phyloP scores from a whole-genome alignment of 2,329 filamentous ascomycete genomes.

The Aureobasidium leucospermi region DNA sequence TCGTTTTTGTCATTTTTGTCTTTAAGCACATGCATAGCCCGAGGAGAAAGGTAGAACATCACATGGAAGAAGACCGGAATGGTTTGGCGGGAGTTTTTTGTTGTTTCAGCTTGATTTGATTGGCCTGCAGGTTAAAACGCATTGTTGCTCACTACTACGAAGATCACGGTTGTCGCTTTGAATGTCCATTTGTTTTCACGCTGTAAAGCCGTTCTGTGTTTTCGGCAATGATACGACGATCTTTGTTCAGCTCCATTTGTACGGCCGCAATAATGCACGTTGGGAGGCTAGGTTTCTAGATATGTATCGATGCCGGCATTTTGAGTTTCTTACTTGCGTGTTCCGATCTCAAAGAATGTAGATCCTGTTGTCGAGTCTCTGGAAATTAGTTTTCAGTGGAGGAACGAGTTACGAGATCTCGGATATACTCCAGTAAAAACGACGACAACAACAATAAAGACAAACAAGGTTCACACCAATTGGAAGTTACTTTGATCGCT shows the following conservation, averaged over 20 bases:
- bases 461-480: too few species aligned
- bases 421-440: too few species aligned
- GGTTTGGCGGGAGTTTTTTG: neutral
- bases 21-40: constrained; percentile 9
- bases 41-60: constrained; percentile 3
- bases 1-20: constrained; percentile 3
- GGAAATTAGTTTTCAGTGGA: too few species aligned
- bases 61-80: neutral
- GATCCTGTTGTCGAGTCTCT: neutral
- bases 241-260: neutral
- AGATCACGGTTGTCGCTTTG: constrained; percentile 4
- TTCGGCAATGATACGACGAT: neutral
- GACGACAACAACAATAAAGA: neutral
- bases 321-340: neutral
- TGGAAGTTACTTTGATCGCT: too few species aligned
- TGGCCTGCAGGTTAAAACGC: neutral
- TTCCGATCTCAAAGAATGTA: neutral
- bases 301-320: neutral
- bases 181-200: neutral
- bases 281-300: neutral
- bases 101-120: neutral
- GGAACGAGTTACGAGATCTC: too few species aligned
- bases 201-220: neutral
- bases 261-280: neutral
- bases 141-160: constrained; percentile 5